phyloP scores from a whole-genome alignment of 2,329 filamentous ascomycete species.

The Knufia petricola region DNA sequence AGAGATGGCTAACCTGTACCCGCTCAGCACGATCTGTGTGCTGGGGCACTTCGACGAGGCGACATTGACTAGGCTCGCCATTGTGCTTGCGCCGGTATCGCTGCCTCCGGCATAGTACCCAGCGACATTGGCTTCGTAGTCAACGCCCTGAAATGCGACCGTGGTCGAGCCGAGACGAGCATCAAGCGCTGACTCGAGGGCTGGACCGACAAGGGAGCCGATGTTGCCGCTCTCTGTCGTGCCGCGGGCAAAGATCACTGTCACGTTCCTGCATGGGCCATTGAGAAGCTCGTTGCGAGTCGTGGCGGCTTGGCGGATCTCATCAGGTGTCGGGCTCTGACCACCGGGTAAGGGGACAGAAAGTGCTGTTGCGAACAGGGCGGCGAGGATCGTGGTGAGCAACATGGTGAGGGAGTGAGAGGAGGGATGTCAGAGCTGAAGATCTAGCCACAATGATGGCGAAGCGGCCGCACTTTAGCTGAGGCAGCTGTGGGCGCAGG shows the following conservation, averaged over 20 bases:
- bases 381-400: no score
- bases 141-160: slow-evolving; percentile 45
- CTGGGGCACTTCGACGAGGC: no score
- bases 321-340: no score
- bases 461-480: no score
- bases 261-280: slow-evolving; percentile 38
- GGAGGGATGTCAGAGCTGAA: no score
- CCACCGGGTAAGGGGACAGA: neutral
- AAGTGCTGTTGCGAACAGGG: neutral
- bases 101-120: slow-evolving; percentile 43
- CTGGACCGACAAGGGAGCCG: slow-evolving; percentile 41
- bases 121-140: slow-evolving; percentile 39
- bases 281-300: slow-evolving; percentile 20
- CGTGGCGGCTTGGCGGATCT: neutral
- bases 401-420: no score
- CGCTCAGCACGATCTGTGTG: no score
- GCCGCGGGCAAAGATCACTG: slow-evolving; percentile 49
- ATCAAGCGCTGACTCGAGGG: slow-evolving; percentile 40
- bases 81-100: no score
- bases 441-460: no score
- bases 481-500: no score
- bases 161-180: slow-evolving; percentile 33
- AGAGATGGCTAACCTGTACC: no score
- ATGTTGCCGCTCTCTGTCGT: slow-evolving; percentile 46
- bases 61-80: no score